These are phyloP conservation scores for Tolypocladium tropicale DNA, from an alignment of 2,329 filamentous ascomycete genomes.

Conservation along the genomic window DNA sequence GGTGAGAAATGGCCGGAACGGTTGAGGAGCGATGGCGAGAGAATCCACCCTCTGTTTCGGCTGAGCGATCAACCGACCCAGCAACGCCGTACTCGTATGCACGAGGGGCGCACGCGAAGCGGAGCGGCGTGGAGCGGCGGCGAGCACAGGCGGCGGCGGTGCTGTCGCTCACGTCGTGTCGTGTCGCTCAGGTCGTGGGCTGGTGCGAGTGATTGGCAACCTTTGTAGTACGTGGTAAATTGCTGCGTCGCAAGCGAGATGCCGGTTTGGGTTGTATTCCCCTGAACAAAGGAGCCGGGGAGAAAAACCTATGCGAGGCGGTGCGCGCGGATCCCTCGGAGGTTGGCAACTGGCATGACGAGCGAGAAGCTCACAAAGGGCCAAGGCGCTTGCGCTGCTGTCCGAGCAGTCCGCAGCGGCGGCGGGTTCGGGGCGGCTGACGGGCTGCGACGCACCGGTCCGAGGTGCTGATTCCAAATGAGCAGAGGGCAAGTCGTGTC, in stretches of 20 bases:
- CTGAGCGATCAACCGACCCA: background rate
- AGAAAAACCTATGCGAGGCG: background rate
- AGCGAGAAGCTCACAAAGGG: background rate
- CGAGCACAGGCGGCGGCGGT: background rate
- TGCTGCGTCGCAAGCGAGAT: background rate
- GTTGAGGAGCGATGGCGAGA: background rate
- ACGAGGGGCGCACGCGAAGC: background rate
- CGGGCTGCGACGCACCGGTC: background rate
- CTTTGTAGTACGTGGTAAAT: background rate
- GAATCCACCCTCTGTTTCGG: background rate
- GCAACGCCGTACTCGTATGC: background rate
- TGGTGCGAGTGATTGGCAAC: background rate
- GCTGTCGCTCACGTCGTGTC: background rate
- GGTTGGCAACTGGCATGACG: background rate
- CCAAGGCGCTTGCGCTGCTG: background rate
- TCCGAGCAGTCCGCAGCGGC: background rate
- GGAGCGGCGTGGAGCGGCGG: background rate
- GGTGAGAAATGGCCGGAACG: background rate
- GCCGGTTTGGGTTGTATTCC: background rate
- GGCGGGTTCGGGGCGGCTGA: background rate
- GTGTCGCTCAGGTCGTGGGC: background rate
- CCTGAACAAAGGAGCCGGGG: background rate
- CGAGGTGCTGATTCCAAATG: background rate
- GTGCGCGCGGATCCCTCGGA: conserved; percentile 3
- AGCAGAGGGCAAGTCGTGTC: background rate